Conservation (phyloP, 2,329 filamentous ascomycete species). For the Zymoseptoria tritici region DNA sequence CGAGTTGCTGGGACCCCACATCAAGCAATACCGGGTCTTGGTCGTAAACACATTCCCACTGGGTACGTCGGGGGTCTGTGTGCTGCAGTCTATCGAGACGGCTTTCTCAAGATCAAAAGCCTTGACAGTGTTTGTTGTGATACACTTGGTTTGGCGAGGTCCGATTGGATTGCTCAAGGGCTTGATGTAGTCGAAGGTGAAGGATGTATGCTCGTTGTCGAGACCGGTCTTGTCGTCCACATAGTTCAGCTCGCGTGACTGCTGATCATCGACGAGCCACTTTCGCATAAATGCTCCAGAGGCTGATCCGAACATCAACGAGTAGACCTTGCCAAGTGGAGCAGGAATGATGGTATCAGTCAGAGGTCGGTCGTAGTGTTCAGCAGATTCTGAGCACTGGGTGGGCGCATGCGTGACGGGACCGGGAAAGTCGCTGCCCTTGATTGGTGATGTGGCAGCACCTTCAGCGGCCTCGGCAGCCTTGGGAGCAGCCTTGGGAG, state of each 20-base stretch:
- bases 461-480: slow-evolving; percentile 29
- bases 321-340: slow-evolving; percentile 86
- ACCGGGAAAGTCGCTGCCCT: slow-evolving; percentile 67
- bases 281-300: slow-evolving; percentile 78
- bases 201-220: slow-evolving; percentile 60
- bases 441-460: slow-evolving; percentile 35
- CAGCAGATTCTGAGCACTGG: slow-evolving; percentile 69
- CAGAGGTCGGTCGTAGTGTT: slow-evolving; percentile 77
- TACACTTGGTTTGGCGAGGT: slow-evolving; percentile 89
- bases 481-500: slow-evolving; percentile 32
- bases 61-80: slow-evolving; percentile 89
- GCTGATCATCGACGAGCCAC: slow-evolving; percentile 80
- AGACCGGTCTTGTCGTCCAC: slow-evolving; percentile 73
- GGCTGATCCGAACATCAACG: slow-evolving; percentile 72
- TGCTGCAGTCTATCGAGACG: slow-evolving; percentile 72
- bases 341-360: slow-evolving; percentile 82
- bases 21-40: slow-evolving; percentile 91
- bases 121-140: slow-evolving; percentile 79
- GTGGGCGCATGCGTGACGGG: slow-evolving; percentile 75
- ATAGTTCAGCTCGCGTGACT: slow-evolving; percentile 78
- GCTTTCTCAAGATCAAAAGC: slow-evolving; percentile 79
- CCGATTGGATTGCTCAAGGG: slow-evolving; percentile 77
- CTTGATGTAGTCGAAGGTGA: slow-evolving; percentile 83
- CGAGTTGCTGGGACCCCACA: slow-evolving; percentile 80
- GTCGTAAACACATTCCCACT: slow-evolving; percentile 85